These are phyloP conservation scores for Ogataea parapolymorpha DNA, from an alignment of 805 yeast genomes.

Conservation along the genomic window DNA sequence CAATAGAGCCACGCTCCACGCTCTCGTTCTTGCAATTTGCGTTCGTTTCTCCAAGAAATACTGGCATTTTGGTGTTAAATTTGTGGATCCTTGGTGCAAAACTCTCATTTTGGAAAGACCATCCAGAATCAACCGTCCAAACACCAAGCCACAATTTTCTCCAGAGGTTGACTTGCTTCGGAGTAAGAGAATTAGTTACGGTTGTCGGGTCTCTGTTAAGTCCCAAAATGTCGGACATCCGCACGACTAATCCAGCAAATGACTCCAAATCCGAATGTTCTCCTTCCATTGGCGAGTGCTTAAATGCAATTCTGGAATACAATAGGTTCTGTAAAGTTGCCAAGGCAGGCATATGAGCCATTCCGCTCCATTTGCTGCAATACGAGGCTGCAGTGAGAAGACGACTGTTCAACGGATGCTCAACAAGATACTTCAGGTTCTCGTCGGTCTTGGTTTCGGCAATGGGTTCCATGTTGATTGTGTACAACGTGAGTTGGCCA, in stretches of 20 bases:
- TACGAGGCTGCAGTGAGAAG: slow-evolving; percentile 37
- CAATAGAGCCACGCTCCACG: slow-evolving; percentile 36
- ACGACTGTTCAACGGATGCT: slow-evolving; percentile 39
- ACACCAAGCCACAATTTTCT: slow-evolving; percentile 58
- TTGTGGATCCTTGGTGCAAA: slow-evolving; percentile 31
- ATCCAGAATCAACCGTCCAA: slow-evolving; percentile 39
- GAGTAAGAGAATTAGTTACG: slow-evolving; percentile 13
- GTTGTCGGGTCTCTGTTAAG: slow-evolving; percentile 45
- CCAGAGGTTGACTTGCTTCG: slow-evolving; percentile 44
- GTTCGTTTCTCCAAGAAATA: slow-evolving; percentile 29
- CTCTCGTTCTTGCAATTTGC: slow-evolving; percentile 35
- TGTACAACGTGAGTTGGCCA: slow-evolving; percentile 37
- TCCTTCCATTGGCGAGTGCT: slow-evolving; percentile 45
- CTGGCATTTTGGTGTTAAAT: slow-evolving; percentile 44
- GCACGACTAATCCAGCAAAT: slow-evolving; percentile 37
- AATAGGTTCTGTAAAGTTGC: slow-evolving; percentile 43
- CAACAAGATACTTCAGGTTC: slow-evolving; percentile 32
- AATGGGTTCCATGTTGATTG: slow-evolving; percentile 26
- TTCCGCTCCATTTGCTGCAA: slow-evolving; percentile 40
- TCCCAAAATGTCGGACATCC: slow-evolving; percentile 45
- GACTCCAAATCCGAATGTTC: slow-evolving; percentile 41
- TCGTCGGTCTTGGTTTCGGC: slow-evolving; percentile 26
- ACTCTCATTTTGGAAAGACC: slow-evolving; percentile 37
- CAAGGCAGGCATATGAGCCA: slow-evolving; percentile 37
- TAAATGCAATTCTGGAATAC: slow-evolving; percentile 38